phyloP scores from a whole-genome alignment of 2,329 filamentous ascomycete genomes.

The Colletotrichum sp. region DNA sequence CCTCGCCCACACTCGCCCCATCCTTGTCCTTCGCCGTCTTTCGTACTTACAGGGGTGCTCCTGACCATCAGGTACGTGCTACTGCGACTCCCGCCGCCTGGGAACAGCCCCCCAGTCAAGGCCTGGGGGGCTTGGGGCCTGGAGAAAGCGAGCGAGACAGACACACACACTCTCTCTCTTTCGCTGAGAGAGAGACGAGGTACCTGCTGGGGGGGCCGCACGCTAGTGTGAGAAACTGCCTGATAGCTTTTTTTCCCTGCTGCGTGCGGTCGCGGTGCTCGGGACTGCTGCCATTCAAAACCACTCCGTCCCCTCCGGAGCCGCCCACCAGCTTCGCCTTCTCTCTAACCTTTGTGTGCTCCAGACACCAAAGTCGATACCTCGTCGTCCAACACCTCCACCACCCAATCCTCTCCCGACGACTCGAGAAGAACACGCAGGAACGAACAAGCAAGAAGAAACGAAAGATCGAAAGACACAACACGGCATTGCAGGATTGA shows the following conservation, averaged over 20 bases:
- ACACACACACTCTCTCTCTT: not conserved
- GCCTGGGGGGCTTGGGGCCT: not conserved
- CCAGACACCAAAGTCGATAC: conserved; percentile 17
- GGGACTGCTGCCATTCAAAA: conserved; percentile 19
- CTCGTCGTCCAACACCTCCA: not conserved
- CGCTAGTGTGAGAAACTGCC: not conserved
- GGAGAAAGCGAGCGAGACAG: not conserved
- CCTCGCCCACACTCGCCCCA: not conserved
- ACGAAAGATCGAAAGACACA: not conserved
- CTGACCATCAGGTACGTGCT: conserved; percentile 22
- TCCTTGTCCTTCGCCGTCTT: not conserved
- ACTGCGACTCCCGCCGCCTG: conserved; percentile 15
- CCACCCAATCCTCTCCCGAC: not conserved
- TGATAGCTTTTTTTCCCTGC: conserved; percentile 15
- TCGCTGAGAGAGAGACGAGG: not conserved
- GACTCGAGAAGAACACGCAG: conserved; percentile 2
- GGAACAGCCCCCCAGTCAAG: conserved; percentile 7
- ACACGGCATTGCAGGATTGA: conserved; percentile 14
- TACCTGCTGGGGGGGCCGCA: not conserved
- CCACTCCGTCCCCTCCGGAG: conserved; percentile 22
- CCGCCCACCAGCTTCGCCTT: conserved; percentile 5
- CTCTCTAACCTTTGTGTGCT: conserved; percentile 18
- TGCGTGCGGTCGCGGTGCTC: conserved; percentile 15
- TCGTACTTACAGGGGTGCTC: conserved; percentile 14
- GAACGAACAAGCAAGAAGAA: not conserved